phyloP scores from a whole-genome alignment of 495 filamentous ascomycete species.

The Podospora bellae-mahoneyi region DNA sequence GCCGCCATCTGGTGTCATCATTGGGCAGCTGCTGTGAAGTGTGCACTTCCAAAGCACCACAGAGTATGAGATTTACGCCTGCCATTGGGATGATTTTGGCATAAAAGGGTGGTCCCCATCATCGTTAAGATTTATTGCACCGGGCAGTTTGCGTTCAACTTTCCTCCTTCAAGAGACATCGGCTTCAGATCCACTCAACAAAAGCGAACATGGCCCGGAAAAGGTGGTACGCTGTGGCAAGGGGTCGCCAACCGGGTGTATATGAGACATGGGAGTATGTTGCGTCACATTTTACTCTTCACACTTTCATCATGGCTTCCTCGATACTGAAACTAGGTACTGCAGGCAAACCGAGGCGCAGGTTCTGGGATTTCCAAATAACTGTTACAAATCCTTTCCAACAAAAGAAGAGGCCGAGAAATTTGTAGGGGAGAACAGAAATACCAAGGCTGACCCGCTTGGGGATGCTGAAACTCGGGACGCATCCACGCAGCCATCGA shows the following conservation, averaged over 20 bases:
- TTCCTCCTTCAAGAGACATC: too few relatives aligned
- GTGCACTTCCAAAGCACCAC: background rate
- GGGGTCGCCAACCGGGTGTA: background rate
- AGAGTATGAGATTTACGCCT: background rate
- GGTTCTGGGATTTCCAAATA: background rate
- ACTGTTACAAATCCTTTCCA: background rate
- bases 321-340: too few relatives aligned
- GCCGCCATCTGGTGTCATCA: background rate
- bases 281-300: too few relatives aligned
- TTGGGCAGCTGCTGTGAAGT: background rate
- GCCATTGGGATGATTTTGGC: background rate
- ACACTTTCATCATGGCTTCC: too few relatives aligned
- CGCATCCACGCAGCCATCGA: background rate
- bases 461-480: background rate
- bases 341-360: background rate
- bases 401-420: background rate
- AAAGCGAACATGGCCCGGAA: background rate
- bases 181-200: background rate
- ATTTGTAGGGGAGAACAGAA: background rate
- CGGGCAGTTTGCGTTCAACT: background rate
- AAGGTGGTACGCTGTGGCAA: background rate
- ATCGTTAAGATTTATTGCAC: background rate
- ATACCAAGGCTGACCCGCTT: background rate
- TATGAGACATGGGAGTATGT: background rate
- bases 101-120: background rate